Conservation (phyloP, 768 basidiomycete genomes). For the Lactarius evosmus region DNA sequence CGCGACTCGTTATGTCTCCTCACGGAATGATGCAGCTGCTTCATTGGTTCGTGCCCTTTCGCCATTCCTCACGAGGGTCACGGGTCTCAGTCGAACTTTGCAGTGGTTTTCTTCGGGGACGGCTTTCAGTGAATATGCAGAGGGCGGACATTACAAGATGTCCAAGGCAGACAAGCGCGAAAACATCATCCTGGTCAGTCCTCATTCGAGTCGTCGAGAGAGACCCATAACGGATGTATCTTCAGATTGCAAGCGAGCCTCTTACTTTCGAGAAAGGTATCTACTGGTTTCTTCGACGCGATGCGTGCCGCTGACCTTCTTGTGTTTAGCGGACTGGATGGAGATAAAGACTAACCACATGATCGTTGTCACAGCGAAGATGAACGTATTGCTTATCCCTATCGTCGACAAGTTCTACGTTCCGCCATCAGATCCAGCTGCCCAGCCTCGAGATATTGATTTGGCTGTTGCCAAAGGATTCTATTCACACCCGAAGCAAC, state of each 20-base stretch:
- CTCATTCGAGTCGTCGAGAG: slow-evolving; percentile 6
- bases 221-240: not conserved
- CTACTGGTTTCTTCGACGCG: slow-evolving; percentile 14
- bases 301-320: slow-evolving; percentile 10
- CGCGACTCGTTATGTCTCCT: slow-evolving; percentile 93
- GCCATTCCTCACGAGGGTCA: not conserved
- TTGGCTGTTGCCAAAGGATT: slow-evolving; percentile 87
- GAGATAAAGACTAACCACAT: slow-evolving; percentile 96
- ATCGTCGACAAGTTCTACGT: slow-evolving; percentile 93
- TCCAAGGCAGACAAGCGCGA: slow-evolving; percentile 93
- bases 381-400: slow-evolving; percentile 92
- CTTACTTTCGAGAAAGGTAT: slow-evolving; percentile 92
- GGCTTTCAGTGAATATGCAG: slow-evolving; percentile 84
- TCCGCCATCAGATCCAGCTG: slow-evolving; percentile 76
- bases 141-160: slow-evolving; percentile 93
- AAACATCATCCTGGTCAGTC: slow-evolving; percentile 83
- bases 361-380: slow-evolving; percentile 93
- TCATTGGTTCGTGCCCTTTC: slow-evolving; percentile 20
- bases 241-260: slow-evolving; percentile 84
- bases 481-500: slow-evolving; percentile 46
- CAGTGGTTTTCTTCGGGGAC: slow-evolving; percentile 97
- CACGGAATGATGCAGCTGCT: slow-evolving; percentile 87
- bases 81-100: not conserved
- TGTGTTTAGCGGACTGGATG: slow-evolving; percentile 86
- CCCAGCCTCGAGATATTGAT: slow-evolving; percentile 64